phyloP scores from a whole-genome alignment of 2,329 filamentous ascomycete genomes.

The Beauveria pseudobassiana region DNA sequence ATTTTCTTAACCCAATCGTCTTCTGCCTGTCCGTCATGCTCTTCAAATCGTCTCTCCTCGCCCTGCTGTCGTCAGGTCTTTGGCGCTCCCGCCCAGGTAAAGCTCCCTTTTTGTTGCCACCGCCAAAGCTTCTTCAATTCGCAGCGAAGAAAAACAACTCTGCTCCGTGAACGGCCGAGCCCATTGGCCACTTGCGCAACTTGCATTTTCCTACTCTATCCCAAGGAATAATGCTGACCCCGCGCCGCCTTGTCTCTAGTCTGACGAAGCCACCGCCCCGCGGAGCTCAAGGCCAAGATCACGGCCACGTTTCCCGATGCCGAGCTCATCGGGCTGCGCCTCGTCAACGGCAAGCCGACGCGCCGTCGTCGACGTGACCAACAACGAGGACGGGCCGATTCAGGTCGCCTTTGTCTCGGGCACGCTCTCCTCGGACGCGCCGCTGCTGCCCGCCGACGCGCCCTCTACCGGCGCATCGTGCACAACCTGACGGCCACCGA shows the following conservation, averaged over 20 bases:
- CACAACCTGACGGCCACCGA: slow-evolving; percentile 77
- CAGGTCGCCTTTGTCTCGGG: slow-evolving; percentile 71
- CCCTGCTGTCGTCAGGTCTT: slow-evolving; percentile 63
- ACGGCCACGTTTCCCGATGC: slow-evolving; percentile 57
- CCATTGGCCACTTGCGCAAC: no score
- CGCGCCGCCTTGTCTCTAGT: not conserved
- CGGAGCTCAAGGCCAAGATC: slow-evolving; percentile 52
- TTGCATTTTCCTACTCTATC: no score
- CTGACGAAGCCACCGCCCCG: slow-evolving; percentile 19
- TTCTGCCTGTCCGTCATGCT: slow-evolving; percentile 46
- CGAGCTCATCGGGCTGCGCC: slow-evolving; percentile 90
- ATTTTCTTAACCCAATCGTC: not conserved
- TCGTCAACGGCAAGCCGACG: slow-evolving; percentile 86
- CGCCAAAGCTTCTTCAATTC: not conserved
- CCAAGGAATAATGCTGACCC: not conserved
- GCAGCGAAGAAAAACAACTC: not conserved
- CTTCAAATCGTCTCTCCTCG: slow-evolving; percentile 65
- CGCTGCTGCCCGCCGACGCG: slow-evolving; percentile 38
- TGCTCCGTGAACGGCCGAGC: not conserved
- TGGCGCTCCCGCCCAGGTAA: slow-evolving; percentile 55
- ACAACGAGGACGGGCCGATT: slow-evolving; percentile 72
- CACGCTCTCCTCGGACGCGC: slow-evolving; percentile 54
- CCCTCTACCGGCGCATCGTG: slow-evolving; percentile 51
- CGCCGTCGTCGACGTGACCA: slow-evolving; percentile 73
- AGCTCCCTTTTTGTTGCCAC: slow-evolving; percentile 24